Evolutionary conservation across 257 asterid species (phyloP).

Genomic region (Penstemon eatonii): DNA sequence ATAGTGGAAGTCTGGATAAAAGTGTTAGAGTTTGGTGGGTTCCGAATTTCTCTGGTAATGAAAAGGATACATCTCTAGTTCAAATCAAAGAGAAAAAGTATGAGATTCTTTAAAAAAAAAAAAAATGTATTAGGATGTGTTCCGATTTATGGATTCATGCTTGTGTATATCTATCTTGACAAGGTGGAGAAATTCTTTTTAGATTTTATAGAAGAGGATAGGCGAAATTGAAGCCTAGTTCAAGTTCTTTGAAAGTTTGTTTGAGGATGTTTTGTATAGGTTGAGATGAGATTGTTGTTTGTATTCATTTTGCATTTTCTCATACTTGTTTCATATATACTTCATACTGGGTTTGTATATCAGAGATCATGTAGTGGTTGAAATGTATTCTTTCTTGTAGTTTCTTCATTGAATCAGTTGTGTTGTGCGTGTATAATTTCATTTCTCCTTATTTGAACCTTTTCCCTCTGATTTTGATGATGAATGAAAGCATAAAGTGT

Average conservation of each 20-base stretch:
- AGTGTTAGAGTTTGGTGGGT: conserved; percentile 70
- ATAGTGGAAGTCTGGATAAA: conserved; percentile 63
- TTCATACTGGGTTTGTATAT: background rate
- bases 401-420: background rate
- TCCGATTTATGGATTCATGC: background rate
- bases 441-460: no score
- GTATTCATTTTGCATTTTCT: background rate
- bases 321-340: background rate
- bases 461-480: background rate
- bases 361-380: background rate
- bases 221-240: conserved; percentile 7
- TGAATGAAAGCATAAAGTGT: background rate
- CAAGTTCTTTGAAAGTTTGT: background rate
- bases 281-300: background rate
- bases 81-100: conserved; percentile 5
- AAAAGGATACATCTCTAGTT: conserved; percentile 13
- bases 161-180: background rate
- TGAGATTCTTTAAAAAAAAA: background rate
- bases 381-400: background rate
- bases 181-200: background rate
- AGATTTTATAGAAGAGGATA: background rate
- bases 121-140: background rate
- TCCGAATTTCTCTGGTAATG: conserved; percentile 31
- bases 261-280: conserved; percentile 1
- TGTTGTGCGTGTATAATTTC: background rate